Evolutionary conservation across 2,329 filamentous ascomycete genomes (phyloP), one percentile per base, ranked within the genome.

Genomic region (Ophiostoma ips): DNA sequence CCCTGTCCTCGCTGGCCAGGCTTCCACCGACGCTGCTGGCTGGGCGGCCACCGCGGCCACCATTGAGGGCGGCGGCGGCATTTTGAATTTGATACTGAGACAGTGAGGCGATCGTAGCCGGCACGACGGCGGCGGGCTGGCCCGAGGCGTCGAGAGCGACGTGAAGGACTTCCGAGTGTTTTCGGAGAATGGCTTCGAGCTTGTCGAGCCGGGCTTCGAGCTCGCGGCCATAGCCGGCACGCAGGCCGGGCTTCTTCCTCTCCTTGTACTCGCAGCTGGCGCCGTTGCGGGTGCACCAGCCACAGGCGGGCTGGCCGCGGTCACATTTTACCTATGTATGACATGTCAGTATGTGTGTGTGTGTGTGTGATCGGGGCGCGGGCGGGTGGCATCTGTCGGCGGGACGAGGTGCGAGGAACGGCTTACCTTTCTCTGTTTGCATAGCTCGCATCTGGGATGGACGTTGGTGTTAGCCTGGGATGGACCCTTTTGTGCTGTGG

Each of bases 321-420:
- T 89, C 84, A 64, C 83, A 85, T 72, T 84, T 84, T 28, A 83
- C 79, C 78, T 81, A n/a, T n/a, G n/a, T n/a, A n/a, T n/a, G n/a
- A n/a, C n/a, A n/a, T n/a, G n/a, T n/a, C n/a, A n/a, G n/a, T n/a
- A n/a, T n/a, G n/a, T n/a, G n/a, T n/a, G n/a, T n/a, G n/a, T n/a
- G n/a, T n/a, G n/a, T n/a, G n/a, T n/a, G n/a, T n/a, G n/a, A n/a
- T n/a, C n/a, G n/a, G n/a, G n/a, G n/a, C n/a, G n/a, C n/a, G n/a
- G n/a, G n/a, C n/a, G n/a, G n/a, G n/a, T n/a, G n/a, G n/a, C n/a
- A n/a, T n/a, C n/a, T n/a, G n/a, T n/a, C n/a, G n/a, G n/a, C n/a
- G n/a, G n/a, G n/a, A n/a, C n/a, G n/a, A n/a, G n/a, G n/a, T n/a
- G n/a, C 10, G 9, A 10, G 19, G 13, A 28, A 24, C 8, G 35